Base-by-base conservation (phyloP, 2,329 filamentous ascomycete genomes). In the Colletotrichum tanaceti region DNA sequence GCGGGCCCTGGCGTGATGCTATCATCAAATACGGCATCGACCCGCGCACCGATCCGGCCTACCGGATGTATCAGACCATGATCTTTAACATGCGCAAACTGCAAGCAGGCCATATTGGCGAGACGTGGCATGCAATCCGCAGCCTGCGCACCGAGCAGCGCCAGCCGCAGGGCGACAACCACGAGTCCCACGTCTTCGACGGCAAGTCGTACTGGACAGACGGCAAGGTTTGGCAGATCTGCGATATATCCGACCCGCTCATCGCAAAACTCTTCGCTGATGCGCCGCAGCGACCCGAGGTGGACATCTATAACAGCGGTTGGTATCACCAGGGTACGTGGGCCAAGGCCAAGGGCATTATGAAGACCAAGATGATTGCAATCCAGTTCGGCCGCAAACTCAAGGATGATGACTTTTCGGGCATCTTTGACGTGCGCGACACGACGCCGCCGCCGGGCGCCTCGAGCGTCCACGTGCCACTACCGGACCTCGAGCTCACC, bases 161-260 rank as follows among this genome's bases (percentile, higher is more conserved):
- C 16, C 79, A 81, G 35, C 75, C 80, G 7, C 81, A 79, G 11
- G 80, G 81, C 52, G 79, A 81, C 28, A 77, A 81, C 41, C 79
- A 78, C 22, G 67, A 70, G 38, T 90, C 85, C 61, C 94, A 98
- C 78, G 83, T 95, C 1, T 98, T 98, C 78, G 93, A 97, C 70
- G 95, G 95, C 54, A 84, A 89, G 68, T 86, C 86, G 2, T 88
- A 95, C 63, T 88, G 89, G 18, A 87, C 88, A 1, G 94, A 97
- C 74, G 94, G 94, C 46, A 96, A 96, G 74, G 90, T 96, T 58
- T 99, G 94, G 91, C 96, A 98, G 82, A 87, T 97, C 32, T 97
- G 94, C 80, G 96, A 99, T 77, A 91, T 98, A 63, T 91, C 89
- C 0, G 95, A 98, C 74, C 92, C 93, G 0, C 76, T 94, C 1